Evolutionary conservation across 805 yeast genomes (phyloP).

Genomic region (Clavispora santaluciae): DNA sequence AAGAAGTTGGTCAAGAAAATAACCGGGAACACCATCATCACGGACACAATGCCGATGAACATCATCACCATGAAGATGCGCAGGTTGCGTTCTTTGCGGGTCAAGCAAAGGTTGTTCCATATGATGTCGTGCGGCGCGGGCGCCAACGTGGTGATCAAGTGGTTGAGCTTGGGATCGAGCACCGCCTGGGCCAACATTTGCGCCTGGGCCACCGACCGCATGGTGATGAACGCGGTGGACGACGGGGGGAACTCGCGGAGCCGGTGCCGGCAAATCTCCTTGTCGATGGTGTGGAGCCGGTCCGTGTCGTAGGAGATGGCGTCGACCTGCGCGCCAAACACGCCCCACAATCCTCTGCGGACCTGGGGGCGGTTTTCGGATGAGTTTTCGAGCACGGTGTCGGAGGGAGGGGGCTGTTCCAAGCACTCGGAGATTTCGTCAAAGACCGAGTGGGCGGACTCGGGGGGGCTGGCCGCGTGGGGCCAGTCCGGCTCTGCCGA

Average conservation of each 20-base stretch:
- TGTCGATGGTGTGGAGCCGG: slow-evolving; percentile 64
- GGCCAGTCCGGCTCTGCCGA: too few relatives aligned
- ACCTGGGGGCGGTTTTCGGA: slow-evolving; percentile 54
- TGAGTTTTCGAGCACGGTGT: slow-evolving; percentile 20
- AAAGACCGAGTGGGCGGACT: slow-evolving; percentile 11
- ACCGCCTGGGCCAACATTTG: slow-evolving; percentile 97
- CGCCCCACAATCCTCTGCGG: slow-evolving; percentile 55
- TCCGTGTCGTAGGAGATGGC: slow-evolving; percentile 75
- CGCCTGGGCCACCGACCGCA: slow-evolving; percentile 93
- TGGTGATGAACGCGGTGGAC: slow-evolving; percentile 88
- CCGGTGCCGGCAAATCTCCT: slow-evolving; percentile 62
- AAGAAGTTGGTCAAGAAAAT: slow-evolving; percentile 78
- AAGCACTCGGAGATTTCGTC: slow-evolving; percentile 26
- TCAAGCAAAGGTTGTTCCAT: slow-evolving; percentile 85
- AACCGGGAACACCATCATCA: slow-evolving; percentile 77
- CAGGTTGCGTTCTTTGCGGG: slow-evolving; percentile 64
- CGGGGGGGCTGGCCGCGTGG: neutral
- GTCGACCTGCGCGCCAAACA: slow-evolving; percentile 68
- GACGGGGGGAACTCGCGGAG: slow-evolving; percentile 71
- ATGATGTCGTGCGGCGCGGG: slow-evolving; percentile 96
- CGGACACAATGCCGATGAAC: slow-evolving; percentile 62
- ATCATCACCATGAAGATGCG: slow-evolving; percentile 63
- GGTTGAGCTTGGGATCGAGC: slow-evolving; percentile 82
- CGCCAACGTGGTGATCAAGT: slow-evolving; percentile 75
- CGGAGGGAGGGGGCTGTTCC: slow-evolving; percentile 7